These are phyloP conservation scores for Ziziphus jujuba DNA, from an alignment of 306 rosid genomes.

Conservation along the genomic window DNA sequence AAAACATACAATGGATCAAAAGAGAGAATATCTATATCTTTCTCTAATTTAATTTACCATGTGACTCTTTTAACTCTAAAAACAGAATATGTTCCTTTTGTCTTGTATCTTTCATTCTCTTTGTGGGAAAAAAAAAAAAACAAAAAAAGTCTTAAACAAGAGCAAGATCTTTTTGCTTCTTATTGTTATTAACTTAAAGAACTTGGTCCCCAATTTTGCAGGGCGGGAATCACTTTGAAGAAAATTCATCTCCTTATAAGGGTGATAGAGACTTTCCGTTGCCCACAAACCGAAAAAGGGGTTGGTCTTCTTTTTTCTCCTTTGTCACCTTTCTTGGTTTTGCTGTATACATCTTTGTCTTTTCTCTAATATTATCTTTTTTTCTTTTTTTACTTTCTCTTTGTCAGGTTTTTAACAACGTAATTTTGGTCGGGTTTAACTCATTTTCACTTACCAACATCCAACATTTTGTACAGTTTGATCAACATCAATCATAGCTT, in stretches of 20 bases:
- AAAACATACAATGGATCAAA: constrained; percentile 23
- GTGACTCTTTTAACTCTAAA: not conserved
- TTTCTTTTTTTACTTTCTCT: constrained; percentile 41
- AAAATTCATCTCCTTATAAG: constrained; percentile 36
- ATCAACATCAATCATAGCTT: constrained; percentile 48
- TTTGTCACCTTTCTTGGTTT: constrained; percentile 39
- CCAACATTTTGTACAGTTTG: constrained; percentile 45
- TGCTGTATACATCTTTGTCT: constrained; percentile 50
- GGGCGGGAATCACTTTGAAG: constrained; percentile 66
- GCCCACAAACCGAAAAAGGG: constrained; percentile 97
- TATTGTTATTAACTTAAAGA: constrained; percentile 35
- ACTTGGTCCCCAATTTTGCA: constrained; percentile 72
- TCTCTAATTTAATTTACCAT: constrained; percentile 19
- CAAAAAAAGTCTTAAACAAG: constrained; percentile 18
- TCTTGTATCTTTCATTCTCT: constrained; percentile 36
- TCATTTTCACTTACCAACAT: constrained; percentile 32
- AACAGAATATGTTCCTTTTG: constrained; percentile 32
- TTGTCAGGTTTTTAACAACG: constrained; percentile 57
- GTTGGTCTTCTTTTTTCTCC: constrained; percentile 45
- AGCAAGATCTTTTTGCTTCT: constrained; percentile 35
- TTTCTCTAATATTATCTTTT: constrained; percentile 57
- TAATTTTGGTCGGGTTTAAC: constrained; percentile 36
- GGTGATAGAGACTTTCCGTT: constrained; percentile 75
- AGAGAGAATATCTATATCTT: constrained; percentile 30
- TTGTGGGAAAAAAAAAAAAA: constrained; percentile 32